phyloP scores from a whole-genome alignment of 768 basidiomycete species.

The Trametes villosa region DNA sequence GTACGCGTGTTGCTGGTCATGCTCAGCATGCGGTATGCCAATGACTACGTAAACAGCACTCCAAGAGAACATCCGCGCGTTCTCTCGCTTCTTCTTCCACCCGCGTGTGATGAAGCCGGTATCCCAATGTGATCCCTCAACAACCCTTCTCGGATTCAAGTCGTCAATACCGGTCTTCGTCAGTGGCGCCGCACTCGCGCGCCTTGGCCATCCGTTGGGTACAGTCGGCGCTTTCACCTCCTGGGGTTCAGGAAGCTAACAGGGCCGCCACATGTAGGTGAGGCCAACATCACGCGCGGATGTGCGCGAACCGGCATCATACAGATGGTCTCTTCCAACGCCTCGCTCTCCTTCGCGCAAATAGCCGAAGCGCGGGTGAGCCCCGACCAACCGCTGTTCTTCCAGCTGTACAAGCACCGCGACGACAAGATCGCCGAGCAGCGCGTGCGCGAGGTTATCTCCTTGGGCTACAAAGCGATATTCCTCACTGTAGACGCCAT shows the following conservation, averaged over 20 bases:
- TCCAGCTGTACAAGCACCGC: slow-evolving; percentile 85
- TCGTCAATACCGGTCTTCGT: slow-evolving; percentile 83
- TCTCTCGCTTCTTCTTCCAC: slow-evolving; percentile 83
- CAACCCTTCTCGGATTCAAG: slow-evolving; percentile 71
- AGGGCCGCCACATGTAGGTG: slow-evolving; percentile 52
- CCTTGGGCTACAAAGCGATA: slow-evolving; percentile 82
- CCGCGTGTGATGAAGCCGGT: slow-evolving; percentile 79
- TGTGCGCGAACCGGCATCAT: slow-evolving; percentile 69
- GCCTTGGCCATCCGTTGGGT: slow-evolving; percentile 84
- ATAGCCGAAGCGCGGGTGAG: slow-evolving; percentile 60
- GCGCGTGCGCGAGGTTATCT: slow-evolving; percentile 71
- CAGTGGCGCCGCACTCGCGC: slow-evolving; percentile 82
- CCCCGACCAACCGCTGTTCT: slow-evolving; percentile 68
- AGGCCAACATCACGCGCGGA: slow-evolving; percentile 79
- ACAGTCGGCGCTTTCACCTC: slow-evolving; percentile 3
- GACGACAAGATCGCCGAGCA: slow-evolving; percentile 67
- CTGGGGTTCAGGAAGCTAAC: neutral
- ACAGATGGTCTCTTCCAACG: slow-evolving; percentile 85
- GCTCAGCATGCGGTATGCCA: neutral
- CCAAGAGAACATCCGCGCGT: slow-evolving; percentile 77
- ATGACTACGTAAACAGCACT: slow-evolving; percentile 47
- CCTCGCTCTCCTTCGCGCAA: slow-evolving; percentile 66
- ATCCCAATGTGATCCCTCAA: slow-evolving; percentile 67
- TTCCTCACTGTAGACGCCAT: slow-evolving; percentile 92
- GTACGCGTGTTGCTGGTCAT: slow-evolving; percentile 47